Conservation (phyloP, 2,329 filamentous ascomycete genomes). For the Hypomyces perniciosus region DNA sequence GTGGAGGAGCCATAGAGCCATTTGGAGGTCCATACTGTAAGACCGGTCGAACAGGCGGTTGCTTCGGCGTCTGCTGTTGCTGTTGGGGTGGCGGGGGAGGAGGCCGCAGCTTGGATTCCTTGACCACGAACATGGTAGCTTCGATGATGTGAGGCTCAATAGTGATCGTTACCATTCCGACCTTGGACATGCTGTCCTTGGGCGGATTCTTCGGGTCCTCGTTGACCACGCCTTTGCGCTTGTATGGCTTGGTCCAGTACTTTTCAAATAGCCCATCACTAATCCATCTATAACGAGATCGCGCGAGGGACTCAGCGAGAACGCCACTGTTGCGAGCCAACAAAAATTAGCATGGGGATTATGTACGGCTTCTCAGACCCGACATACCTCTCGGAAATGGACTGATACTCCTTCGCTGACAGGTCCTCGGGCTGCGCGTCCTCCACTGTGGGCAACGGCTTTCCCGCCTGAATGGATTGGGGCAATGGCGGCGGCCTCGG, state of each 20-base stretch:
- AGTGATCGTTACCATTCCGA: conserved; percentile 67
- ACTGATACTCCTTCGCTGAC: conserved; percentile 62
- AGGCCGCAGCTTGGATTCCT: conserved; percentile 48
- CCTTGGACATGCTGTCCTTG: conserved; percentile 65
- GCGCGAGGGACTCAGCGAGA: conserved; percentile 63
- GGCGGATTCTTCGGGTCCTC: conserved; percentile 62
- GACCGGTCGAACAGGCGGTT: conserved; percentile 42
- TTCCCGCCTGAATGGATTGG: conserved; percentile 55
- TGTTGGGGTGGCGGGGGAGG: conserved; percentile 28
- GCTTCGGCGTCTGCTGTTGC: conserved; percentile 14
- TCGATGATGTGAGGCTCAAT: conserved; percentile 78
- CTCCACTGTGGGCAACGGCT: conserved; percentile 65
- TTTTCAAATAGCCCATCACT: conserved; percentile 67
- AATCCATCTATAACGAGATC: conserved; percentile 70
- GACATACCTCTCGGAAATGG: conserved; percentile 62
- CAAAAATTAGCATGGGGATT: neutral
- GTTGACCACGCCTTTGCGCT: conserved; percentile 58
- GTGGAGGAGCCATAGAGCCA: conserved; percentile 52
- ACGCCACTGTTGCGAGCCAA: conserved; percentile 53
- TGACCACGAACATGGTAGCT: conserved; percentile 66
- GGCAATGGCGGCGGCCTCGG: conserved; percentile 45
- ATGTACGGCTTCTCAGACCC: neutral
- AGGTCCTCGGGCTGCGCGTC: conserved; percentile 60
- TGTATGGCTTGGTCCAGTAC: conserved; percentile 69
- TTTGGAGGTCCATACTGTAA: conserved; percentile 62